Percentiles rank a stretch among this genome's conserved stretches.
phyloP scores from a whole-genome alignment of 139 green algal genomes.

The Tetradesmus obliquus region DNA sequence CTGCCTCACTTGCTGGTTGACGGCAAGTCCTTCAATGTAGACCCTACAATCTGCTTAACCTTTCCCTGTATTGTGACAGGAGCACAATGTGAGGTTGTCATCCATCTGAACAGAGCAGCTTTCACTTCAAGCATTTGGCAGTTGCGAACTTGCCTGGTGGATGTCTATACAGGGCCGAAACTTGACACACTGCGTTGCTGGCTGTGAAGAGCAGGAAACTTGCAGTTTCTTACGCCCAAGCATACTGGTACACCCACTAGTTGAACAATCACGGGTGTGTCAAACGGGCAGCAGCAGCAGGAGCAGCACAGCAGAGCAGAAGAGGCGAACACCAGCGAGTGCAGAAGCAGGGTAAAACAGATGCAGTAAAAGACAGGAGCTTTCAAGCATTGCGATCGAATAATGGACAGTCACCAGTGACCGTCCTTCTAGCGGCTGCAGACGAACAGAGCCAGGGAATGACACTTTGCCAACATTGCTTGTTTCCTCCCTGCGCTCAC shows the following conservation, averaged over 20 bases:
- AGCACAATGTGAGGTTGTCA: background rate
- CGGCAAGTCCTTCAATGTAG: slow-evolving; percentile 87
- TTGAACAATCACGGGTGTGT: background rate
- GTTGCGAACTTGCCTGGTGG: slow-evolving; percentile 85
- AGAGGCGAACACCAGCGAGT: background rate
- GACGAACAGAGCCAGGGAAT: background rate
- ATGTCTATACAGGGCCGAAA: slow-evolving; percentile 99
- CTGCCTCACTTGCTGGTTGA: slow-evolving; percentile 17
- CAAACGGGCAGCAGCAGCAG: background rate
- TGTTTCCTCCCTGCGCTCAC: background rate
- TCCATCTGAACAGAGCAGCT: background rate
- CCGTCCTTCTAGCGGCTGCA: background rate
- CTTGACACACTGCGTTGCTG: slow-evolving; percentile 3
- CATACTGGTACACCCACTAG: background rate
- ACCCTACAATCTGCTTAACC: slow-evolving; percentile 99
- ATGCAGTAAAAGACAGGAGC: background rate
- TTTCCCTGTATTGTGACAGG: slow-evolving; percentile 78
- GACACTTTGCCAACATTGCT: background rate
- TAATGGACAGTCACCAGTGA: too few relatives aligned
- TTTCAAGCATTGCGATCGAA: background rate
- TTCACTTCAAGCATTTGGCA: background rate
- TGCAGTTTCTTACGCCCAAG: background rate
- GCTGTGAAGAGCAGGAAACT: background rate
- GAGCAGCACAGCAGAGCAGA: background rate
- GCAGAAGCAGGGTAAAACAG: background rate